A percentile compares a stretch with the other conserved stretches of the same genome.
These are phyloP conservation scores for Ophiostoma australiae DNA, from an alignment of 2,329 filamentous ascomycete species.

Conservation along the genomic window DNA sequence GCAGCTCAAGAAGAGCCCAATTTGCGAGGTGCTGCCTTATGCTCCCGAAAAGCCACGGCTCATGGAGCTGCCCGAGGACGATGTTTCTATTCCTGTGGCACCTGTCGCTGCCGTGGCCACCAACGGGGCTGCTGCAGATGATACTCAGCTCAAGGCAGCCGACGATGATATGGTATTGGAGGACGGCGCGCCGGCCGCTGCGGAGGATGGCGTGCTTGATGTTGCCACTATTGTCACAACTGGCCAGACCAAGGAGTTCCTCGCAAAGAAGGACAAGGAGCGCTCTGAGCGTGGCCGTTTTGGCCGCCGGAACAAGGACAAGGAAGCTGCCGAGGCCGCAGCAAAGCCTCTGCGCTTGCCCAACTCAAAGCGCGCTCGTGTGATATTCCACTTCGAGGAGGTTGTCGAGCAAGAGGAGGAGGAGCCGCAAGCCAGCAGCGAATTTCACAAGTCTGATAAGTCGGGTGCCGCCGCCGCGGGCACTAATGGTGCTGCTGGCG, in stretches of 20 bases:
- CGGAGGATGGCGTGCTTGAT: slow-evolving; percentile 67
- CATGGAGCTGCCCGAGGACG: slow-evolving; percentile 40
- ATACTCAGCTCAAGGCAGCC: slow-evolving; percentile 17
- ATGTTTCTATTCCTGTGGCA: slow-evolving; percentile 16
- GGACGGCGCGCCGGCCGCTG: slow-evolving; percentile 39
- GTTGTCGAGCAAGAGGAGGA: slow-evolving; percentile 53
- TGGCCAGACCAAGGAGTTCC: slow-evolving; percentile 74
- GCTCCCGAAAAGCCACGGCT: slow-evolving; percentile 41
- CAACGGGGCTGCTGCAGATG: slow-evolving; percentile 35
- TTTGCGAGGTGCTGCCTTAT: slow-evolving; percentile 63
- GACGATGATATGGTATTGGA: slow-evolving; percentile 32
- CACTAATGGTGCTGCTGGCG: slow-evolving; percentile 17
- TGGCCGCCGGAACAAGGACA: slow-evolving; percentile 57
- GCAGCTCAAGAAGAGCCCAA: slow-evolving; percentile 61
- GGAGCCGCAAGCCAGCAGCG: slow-evolving; percentile 42
- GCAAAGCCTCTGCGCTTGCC: slow-evolving; percentile 57
- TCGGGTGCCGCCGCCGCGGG: neutral
- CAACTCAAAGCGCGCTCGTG: slow-evolving; percentile 66
- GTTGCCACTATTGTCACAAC: slow-evolving; percentile 80
- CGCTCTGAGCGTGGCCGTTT: slow-evolving; percentile 61
- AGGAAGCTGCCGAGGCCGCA: slow-evolving; percentile 47
- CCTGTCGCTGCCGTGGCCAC: slow-evolving; percentile 22
- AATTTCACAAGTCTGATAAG: slow-evolving; percentile 11
- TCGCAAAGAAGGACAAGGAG: slow-evolving; percentile 77
- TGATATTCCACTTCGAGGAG: slow-evolving; percentile 71